A percentile compares a stretch with the other conserved stretches of the same genome.
phyloP scores from a whole-genome alignment of 1,284 basidiomycete genomes.

The Microbotryum intermedium region DNA sequence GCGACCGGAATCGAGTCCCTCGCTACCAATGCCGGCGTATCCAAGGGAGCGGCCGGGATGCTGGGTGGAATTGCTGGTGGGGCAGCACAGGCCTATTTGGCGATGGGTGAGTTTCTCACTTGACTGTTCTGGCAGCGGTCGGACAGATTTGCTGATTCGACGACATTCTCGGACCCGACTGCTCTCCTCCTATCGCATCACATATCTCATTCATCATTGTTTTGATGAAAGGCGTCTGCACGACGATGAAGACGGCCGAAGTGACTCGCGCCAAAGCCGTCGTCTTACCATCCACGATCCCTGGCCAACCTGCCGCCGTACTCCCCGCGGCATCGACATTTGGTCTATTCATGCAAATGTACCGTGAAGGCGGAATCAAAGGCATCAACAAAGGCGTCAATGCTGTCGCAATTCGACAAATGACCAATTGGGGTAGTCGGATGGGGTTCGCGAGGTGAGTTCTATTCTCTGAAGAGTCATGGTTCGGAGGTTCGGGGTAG shows the following conservation, averaged over 20 bases:
- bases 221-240: conserved; percentile 26
- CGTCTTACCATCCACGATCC: conserved; percentile 47
- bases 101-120: conserved; percentile 55
- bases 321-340: conserved; percentile 50
- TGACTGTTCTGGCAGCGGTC: neutral
- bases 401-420: conserved; percentile 65
- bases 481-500: neutral
- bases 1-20: conserved; percentile 84
- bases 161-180: neutral
- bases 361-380: conserved; percentile 78
- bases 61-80: conserved; percentile 95
- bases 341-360: conserved; percentile 85
- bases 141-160: neutral
- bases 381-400: conserved; percentile 99
- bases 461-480: neutral
- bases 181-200: neutral
- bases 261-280: conserved; percentile 93
- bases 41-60: conserved; percentile 72
- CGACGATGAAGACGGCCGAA: conserved; percentile 52
- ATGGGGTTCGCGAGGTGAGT: conserved; percentile 80
- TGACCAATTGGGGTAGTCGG: conserved; percentile 97
- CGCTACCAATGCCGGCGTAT: conserved; percentile 54
- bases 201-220: neutral
- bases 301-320: conserved; percentile 5
- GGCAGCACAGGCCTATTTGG: conserved; percentile 94